phyloP scores from a whole-genome alignment of 257 asterid species.

The Nyctanthes arbortristis region DNA sequence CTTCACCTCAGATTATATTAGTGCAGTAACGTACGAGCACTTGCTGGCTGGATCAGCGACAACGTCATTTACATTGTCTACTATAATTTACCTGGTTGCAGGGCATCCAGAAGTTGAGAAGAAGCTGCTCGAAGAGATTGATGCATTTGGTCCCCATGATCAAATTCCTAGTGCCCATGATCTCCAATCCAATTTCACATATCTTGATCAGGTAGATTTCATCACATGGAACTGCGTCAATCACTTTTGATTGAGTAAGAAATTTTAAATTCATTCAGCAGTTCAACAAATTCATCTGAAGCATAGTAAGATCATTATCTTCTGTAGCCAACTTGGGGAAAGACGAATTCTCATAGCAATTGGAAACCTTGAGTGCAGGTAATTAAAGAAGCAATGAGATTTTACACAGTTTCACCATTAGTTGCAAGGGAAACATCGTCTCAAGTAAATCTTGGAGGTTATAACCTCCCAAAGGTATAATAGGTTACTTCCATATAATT shows the following conservation, averaged over 20 bases:
- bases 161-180: conserved; percentile 66
- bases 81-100: conserved; percentile 68
- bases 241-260: not conserved
- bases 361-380: conserved; percentile 47
- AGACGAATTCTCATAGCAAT: not conserved
- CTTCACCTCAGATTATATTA: conserved; percentile 71
- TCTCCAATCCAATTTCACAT: conserved; percentile 75
- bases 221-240: not conserved
- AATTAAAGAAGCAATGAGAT: conserved; percentile 94
- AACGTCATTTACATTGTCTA: conserved; percentile 82
- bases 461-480: conserved; percentile 78
- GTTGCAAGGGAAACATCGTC: conserved; percentile 91
- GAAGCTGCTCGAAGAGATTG: conserved; percentile 70
- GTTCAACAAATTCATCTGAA: too few relatives aligned
- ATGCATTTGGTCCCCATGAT: conserved; percentile 62
- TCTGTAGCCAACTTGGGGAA: not conserved
- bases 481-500: not conserved
- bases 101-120: conserved; percentile 68
- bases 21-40: conserved; percentile 94
- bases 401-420: conserved; percentile 79
- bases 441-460: conserved; percentile 80
- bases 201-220: conserved; percentile 65
- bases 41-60: conserved; percentile 94
- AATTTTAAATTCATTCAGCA: too few relatives aligned
- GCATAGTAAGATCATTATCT: too few relatives aligned